Conservation (phyloP, 257 asterid genomes). For the Cruciata laevipes region DNA sequence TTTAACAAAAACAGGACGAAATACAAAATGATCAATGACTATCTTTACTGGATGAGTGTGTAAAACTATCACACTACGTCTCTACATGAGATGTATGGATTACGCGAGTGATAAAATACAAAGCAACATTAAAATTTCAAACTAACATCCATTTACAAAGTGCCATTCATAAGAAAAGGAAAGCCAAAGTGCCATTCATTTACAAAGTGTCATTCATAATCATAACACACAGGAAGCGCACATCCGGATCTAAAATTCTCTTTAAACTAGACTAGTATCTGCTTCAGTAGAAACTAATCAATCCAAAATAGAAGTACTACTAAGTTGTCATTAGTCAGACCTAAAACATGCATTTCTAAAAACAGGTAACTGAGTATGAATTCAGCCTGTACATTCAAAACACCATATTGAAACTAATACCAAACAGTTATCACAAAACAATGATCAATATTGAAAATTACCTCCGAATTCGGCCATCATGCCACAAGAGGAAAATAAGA, state of each 20-base stretch:
- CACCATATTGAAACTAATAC: neutral
- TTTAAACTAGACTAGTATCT: neutral
- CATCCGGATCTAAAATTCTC: neutral
- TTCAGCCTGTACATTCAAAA: neutral
- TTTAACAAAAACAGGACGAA: neutral
- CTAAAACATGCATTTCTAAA: neutral
- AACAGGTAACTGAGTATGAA: neutral
- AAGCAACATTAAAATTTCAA: neutral
- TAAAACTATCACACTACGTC: neutral
- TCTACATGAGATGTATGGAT: neutral
- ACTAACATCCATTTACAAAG: neutral
- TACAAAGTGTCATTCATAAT: neutral
- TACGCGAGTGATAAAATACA: neutral
- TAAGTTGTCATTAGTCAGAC: neutral
- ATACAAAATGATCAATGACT: neutral
- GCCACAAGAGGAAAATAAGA: constrained; percentile 44
- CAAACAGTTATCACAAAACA: neutral
- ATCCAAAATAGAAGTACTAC: neutral
- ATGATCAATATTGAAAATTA: constrained; percentile 4
- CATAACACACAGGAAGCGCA: neutral
- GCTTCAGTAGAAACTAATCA: neutral
- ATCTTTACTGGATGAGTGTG: neutral
- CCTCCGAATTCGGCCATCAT: constrained; percentile 47
- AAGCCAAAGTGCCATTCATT: neutral
- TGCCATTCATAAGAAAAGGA: neutral